Conservation (phyloP, 805 yeast species). For the Priceomyces castillae region DNA sequence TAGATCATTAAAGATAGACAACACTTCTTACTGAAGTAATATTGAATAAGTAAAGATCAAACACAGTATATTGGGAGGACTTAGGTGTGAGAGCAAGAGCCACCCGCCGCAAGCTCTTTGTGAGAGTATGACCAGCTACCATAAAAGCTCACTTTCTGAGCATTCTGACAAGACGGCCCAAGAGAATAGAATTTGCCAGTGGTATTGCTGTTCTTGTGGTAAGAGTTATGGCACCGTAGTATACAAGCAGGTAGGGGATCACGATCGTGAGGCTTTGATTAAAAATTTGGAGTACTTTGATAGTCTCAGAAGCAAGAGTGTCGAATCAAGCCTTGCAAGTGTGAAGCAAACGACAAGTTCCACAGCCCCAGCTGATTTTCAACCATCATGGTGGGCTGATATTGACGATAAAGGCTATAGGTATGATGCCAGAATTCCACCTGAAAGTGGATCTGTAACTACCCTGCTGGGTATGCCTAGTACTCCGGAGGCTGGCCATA, state of each 20-base stretch:
- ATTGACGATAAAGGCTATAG: not conserved
- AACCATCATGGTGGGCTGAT: not conserved
- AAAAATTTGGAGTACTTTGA: constrained; percentile 24
- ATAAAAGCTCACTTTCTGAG: not conserved
- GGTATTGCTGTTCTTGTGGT: constrained; percentile 44
- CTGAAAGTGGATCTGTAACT: too few species aligned
- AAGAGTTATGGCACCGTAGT: constrained; percentile 35
- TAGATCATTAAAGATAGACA: not conserved
- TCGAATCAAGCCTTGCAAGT: not conserved
- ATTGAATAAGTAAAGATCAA: not conserved
- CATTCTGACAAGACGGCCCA: constrained; percentile 2
- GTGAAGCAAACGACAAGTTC: not conserved
- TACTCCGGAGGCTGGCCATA: too few species aligned
- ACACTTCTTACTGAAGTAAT: not conserved
- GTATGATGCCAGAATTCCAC: not conserved
- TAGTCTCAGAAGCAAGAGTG: constrained; percentile 13
- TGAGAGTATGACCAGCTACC: constrained; percentile 5
- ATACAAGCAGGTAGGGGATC: constrained; percentile 13
- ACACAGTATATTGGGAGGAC: not conserved
- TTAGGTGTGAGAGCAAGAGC: not conserved
- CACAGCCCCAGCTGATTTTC: not conserved
- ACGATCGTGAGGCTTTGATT: constrained; percentile 7
- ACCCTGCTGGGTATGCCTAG: too few species aligned
- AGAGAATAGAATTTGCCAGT: constrained; percentile 34
- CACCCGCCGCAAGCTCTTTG: not conserved